These are phyloP conservation scores for Sideroxylon spinosum DNA, from an alignment of 179 eudicot genomes.

Conservation along the genomic window DNA sequence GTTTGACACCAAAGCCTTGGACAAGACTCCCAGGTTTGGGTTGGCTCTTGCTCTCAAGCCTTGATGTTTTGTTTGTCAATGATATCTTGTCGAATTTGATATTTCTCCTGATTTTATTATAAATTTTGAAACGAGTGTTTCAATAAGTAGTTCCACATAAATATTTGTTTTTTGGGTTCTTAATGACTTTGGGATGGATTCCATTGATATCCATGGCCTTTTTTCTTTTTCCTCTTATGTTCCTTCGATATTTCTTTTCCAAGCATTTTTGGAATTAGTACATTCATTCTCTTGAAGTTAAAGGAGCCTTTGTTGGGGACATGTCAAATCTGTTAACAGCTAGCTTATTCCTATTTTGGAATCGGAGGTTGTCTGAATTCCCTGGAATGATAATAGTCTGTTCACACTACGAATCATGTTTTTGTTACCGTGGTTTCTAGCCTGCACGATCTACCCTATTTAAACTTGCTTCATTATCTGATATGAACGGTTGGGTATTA, in stretches of 20 bases:
- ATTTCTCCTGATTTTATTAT: background rate
- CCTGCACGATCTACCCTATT: no score
- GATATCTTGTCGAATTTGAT: background rate
- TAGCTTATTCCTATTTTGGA: background rate
- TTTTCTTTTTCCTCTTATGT: background rate
- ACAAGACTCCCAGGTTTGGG: constrained; percentile 82
- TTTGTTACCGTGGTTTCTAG: no score
- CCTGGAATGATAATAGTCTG: no score
- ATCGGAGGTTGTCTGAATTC: no score
- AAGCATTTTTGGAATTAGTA: background rate
- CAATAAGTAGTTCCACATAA: constrained; percentile 44
- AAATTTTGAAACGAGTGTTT: constrained; percentile 25
- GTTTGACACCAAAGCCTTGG: constrained; percentile 82
- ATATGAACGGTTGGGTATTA: no score
- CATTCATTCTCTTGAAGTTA: background rate
- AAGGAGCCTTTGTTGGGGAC: background rate
- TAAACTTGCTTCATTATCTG: no score
- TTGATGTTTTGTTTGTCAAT: constrained; percentile 28
- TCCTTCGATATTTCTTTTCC: background rate
- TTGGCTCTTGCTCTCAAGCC: constrained; percentile 82
- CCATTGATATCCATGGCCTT: constrained; percentile 9
- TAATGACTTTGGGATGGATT: constrained; percentile 20
- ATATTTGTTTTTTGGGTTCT: constrained; percentile 32
- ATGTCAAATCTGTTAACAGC: background rate
- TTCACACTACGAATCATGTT: no score